phyloP scores from a whole-genome alignment of 2,329 filamentous ascomycete species.

The Sporothrix inflata region DNA sequence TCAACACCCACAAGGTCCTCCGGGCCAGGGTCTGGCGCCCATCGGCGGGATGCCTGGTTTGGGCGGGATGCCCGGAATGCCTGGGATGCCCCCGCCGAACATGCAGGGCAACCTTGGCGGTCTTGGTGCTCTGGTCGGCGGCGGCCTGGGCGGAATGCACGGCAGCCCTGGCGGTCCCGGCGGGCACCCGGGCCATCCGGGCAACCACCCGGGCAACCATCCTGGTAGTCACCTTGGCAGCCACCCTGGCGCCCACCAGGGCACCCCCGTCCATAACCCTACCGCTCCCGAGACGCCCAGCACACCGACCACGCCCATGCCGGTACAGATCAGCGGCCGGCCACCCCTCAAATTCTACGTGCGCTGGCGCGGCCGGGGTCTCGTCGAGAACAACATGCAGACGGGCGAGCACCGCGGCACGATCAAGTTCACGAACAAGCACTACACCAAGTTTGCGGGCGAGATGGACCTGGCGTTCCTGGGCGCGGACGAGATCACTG shows the following conservation, averaged over 20 bases:
- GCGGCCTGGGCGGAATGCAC: neutral
- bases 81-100: slow-evolving; percentile 22
- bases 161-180: neutral
- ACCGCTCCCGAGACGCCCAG: neutral
- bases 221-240: neutral
- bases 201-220: neutral
- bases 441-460: slow-evolving; percentile 38
- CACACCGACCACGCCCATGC: neutral
- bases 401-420: slow-evolving; percentile 35
- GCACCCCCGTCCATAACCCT: neutral
- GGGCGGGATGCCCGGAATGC: slow-evolving; percentile 30
- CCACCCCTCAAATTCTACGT: slow-evolving; percentile 36
- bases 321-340: slow-evolving; percentile 25
- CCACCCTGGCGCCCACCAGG: neutral
- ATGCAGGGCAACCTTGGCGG: slow-evolving; percentile 29
- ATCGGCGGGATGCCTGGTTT: slow-evolving; percentile 26
- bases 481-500: slow-evolving; percentile 35
- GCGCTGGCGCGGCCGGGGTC: slow-evolving; percentile 38
- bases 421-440: slow-evolving; percentile 38
- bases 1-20: neutral
- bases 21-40: slow-evolving; percentile 11
- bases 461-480: slow-evolving; percentile 36
- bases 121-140: slow-evolving; percentile 30
- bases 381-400: slow-evolving; percentile 36
- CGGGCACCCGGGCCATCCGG: neutral